These are phyloP conservation scores for Gryganskiella cystojenkinii DNA, from an alignment of 192 early-diverging fungal species.

Conservation along the genomic window DNA sequence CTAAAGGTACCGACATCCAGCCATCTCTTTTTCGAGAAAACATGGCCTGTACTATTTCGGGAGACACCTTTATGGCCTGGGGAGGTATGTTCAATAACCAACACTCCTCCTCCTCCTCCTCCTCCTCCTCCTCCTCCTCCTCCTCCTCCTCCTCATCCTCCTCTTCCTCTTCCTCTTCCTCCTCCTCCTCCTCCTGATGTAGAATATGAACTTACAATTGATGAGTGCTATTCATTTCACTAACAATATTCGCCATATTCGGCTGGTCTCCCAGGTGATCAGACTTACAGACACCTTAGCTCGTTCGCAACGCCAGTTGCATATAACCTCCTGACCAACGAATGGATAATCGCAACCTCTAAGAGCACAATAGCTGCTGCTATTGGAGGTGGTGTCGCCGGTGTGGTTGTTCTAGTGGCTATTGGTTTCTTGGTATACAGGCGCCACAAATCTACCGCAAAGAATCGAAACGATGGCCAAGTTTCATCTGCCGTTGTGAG, in stretches of 20 bases:
- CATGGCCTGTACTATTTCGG: conserved; percentile 8
- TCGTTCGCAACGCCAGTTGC: neutral
- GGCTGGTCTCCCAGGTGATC: no score
- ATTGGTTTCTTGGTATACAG: no score
- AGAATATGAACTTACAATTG: neutral
- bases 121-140: no score
- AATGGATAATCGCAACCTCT: neutral
- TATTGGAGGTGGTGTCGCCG: neutral
- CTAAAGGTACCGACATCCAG: neutral
- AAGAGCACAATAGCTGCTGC: neutral
- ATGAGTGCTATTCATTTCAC: neutral
- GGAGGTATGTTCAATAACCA: conserved; percentile 6
- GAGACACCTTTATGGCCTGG: conserved; percentile 15
- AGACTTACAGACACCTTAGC: no score
- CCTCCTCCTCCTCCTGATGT: neutral
- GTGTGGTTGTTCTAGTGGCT: neutral
- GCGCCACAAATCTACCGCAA: no score
- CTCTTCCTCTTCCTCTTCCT: no score
- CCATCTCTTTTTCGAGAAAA: neutral
- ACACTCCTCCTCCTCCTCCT: neutral
- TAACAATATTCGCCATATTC: neutral
- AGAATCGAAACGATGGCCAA: no score
- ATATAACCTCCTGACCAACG: conserved; percentile 12
- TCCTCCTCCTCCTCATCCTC: no score
- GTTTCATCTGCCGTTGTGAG: no score